Evolutionary conservation across 2,329 filamentous ascomycete species (phyloP).

Genomic region (Atkinsonella hypoxylon): DNA sequence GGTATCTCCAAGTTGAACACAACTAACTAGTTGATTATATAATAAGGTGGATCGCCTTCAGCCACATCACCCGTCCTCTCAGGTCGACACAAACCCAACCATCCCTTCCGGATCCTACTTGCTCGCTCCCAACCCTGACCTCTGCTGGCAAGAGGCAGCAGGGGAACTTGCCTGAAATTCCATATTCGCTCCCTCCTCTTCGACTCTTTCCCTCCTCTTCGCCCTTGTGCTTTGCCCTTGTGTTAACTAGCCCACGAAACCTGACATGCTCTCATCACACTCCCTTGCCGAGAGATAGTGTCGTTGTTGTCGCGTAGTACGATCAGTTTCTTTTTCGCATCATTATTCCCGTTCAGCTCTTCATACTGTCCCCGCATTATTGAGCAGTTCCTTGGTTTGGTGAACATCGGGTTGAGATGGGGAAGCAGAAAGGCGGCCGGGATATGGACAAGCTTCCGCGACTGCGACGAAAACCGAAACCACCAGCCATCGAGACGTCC

Average conservation of each 20-base stretch:
- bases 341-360: too few species aligned
- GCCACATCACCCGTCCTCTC: not conserved
- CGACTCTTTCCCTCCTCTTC: not conserved
- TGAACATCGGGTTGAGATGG: too few species aligned
- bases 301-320: too few species aligned
- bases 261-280: too few species aligned
- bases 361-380: too few species aligned
- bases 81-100: not conserved
- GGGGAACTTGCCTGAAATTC: too few species aligned
- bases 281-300: too few species aligned
- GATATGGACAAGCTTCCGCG: constrained; percentile 31
- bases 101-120: not conserved
- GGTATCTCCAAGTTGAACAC: too few species aligned
- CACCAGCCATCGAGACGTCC: constrained; percentile 29
- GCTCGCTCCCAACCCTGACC: not conserved
- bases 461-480: constrained; percentile 32
- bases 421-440: not conserved
- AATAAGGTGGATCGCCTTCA: not conserved
- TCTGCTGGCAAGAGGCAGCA: constrained; percentile 7
- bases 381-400: too few species aligned
- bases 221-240: not conserved
- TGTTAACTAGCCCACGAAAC: too few species aligned
- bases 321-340: too few species aligned
- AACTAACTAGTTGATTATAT: too few species aligned
- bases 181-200: not conserved